Conservation (phyloP, 441 rosid species). For the Rhodomyrtus psidioides region DNA sequence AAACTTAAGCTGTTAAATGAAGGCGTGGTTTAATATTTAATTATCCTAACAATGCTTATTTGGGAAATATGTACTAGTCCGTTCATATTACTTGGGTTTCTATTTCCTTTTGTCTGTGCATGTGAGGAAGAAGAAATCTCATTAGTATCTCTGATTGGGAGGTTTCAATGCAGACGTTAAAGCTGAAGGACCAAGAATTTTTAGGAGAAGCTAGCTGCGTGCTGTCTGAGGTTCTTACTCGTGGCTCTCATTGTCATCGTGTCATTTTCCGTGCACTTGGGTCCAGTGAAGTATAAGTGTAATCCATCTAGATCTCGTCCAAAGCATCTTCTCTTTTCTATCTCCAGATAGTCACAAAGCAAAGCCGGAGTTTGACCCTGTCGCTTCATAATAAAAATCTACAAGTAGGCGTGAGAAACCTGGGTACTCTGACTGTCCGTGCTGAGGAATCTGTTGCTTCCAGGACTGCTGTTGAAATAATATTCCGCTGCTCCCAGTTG, state of each 20-base stretch:
- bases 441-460: constrained; percentile 71
- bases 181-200: constrained; percentile 64
- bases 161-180: constrained; percentile 37
- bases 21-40: too few species aligned
- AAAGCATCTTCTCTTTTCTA: neutral
- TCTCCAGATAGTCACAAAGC: constrained; percentile 57
- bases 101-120: neutral
- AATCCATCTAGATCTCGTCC: neutral
- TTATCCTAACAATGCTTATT: too few species aligned
- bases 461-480: constrained; percentile 45
- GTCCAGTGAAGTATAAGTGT: neutral
- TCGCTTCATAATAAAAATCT: constrained; percentile 32
- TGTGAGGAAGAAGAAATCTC: neutral
- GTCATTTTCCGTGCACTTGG: neutral
- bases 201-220: constrained; percentile 76
- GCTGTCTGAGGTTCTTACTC: constrained; percentile 49
- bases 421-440: constrained; percentile 50
- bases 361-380: constrained; percentile 36
- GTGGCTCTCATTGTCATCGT: neutral
- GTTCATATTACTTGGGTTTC: neutral
- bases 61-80: neutral
- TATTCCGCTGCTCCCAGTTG: constrained; percentile 42
- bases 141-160: neutral
- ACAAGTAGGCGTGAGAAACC: constrained; percentile 24
- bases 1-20: too few species aligned